These are phyloP conservation scores for Candida sakaeoensis DNA, from an alignment of 805 yeast genomes.

Conservation along the genomic window DNA sequence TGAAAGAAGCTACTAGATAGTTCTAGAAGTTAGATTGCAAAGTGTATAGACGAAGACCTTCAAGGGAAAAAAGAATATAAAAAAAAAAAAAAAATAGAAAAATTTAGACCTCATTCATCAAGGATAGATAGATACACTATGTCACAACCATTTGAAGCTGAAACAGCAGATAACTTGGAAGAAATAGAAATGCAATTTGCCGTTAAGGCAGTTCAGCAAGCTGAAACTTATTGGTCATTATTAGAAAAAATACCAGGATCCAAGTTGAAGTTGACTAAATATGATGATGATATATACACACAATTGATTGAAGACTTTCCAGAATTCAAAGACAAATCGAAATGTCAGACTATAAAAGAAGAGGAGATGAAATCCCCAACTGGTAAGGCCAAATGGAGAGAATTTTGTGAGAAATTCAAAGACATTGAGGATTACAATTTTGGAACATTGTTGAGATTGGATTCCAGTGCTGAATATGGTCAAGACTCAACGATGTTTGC, in stretches of 20 bases:
- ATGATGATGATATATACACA: conserved; percentile 66
- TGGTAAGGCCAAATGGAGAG: conserved; percentile 91
- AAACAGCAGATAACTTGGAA: conserved; percentile 89
- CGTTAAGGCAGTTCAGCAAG: conserved; percentile 93
- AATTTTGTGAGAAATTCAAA: conserved; percentile 78
- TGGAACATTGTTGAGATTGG: conserved; percentile 87
- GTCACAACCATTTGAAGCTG: conserved; percentile 63
- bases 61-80: no score
- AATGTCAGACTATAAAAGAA: conserved; percentile 60
- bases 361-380: conserved; percentile 72
- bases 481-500: conserved; percentile 84
- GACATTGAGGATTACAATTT: conserved; percentile 88
- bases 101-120: neutral
- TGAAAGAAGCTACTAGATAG: conserved; percentile 8
- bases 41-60: neutral
- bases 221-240: conserved; percentile 89
- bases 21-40: neutral
- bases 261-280: conserved; percentile 64
- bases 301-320: conserved; percentile 73
- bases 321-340: conserved; percentile 66
- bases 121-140: no score
- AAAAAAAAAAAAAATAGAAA: conserved; percentile 6
- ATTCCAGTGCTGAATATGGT: conserved; percentile 67
- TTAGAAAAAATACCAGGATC: conserved; percentile 76
- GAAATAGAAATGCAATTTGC: conserved; percentile 93